Evolutionary conservation across 768 basidiomycete species (phyloP).

Genomic region (Macrolepiota fuliginosa): DNA sequence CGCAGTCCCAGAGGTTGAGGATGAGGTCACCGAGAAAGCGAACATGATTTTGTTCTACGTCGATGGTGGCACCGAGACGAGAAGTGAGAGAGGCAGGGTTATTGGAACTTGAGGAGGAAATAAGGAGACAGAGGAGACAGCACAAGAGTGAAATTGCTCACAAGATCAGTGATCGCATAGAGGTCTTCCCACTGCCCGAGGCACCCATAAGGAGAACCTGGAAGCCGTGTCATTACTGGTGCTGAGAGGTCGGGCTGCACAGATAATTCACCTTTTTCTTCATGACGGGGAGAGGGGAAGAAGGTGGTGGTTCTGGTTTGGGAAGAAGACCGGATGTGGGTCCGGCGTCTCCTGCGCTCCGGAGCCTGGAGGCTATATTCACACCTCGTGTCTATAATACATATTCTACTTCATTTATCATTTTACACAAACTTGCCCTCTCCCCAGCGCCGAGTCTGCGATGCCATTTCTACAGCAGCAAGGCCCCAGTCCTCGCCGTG

Average conservation of each 20-base stretch:
- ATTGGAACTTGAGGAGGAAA: slow-evolving; percentile 65
- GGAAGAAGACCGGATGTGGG: slow-evolving; percentile 19
- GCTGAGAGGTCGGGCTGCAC: slow-evolving; percentile 13
- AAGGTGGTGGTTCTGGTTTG: slow-evolving; percentile 14
- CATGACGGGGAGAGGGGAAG: slow-evolving; percentile 32
- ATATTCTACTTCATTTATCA: slow-evolving; percentile 6
- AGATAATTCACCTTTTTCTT: slow-evolving; percentile 57
- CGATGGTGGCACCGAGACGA: slow-evolving; percentile 93
- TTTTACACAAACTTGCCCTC: slow-evolving; percentile 58
- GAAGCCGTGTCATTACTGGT: slow-evolving; percentile 18
- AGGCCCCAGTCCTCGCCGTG: slow-evolving; percentile 98
- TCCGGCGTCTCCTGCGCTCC: slow-evolving; percentile 10
- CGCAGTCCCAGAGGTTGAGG: slow-evolving; percentile 98
- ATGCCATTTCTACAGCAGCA: slow-evolving; percentile 93
- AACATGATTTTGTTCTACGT: slow-evolving; percentile 97
- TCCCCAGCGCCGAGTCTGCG: slow-evolving; percentile 61
- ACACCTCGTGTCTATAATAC: slow-evolving; percentile 9
- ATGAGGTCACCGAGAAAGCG: slow-evolving; percentile 95
- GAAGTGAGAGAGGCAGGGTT: slow-evolving; percentile 91
- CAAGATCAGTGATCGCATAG: slow-evolving; percentile 99
- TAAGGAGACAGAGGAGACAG: not conserved
- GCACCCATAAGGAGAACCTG: slow-evolving; percentile 99
- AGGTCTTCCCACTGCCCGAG: slow-evolving; percentile 92
- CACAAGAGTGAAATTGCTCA: slow-evolving; percentile 40
- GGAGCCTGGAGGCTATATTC: not conserved